Conservation (phyloP, 2,329 filamentous ascomycete species). For the Colletotrichum sojae region DNA sequence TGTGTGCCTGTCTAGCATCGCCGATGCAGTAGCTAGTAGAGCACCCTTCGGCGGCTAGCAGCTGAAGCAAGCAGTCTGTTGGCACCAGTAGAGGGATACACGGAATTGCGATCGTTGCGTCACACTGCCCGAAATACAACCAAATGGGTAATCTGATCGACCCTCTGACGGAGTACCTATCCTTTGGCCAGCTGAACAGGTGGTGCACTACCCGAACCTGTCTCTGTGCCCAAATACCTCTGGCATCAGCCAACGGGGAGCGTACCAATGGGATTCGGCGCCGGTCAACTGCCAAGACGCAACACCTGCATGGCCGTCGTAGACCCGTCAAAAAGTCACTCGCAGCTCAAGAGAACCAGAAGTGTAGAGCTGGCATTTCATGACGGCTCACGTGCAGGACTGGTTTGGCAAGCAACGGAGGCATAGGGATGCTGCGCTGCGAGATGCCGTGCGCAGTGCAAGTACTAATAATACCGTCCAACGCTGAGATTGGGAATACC, state of each 20-base stretch:
- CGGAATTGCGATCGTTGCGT: slow-evolving; percentile 12
- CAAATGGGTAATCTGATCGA: slow-evolving; percentile 7
- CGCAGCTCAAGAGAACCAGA: background rate
- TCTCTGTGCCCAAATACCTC: background rate
- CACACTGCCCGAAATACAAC: slow-evolving; percentile 14
- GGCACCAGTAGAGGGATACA: slow-evolving; percentile 25
- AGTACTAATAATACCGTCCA: no score
- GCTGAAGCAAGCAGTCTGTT: slow-evolving; percentile 10
- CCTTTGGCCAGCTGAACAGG: background rate
- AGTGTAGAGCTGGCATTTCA: no score
- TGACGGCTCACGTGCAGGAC: background rate
- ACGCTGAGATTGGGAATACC: no score
- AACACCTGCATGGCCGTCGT: background rate
- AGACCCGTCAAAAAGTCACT: background rate
- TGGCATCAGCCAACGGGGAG: slow-evolving; percentile 1
- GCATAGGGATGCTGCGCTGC: no score
- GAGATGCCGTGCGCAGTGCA: no score
- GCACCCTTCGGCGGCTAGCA: background rate
- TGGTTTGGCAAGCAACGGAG: no score
- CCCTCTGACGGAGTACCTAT: slow-evolving; percentile 7
- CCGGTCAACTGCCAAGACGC: slow-evolving; percentile 9
- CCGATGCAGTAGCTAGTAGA: slow-evolving; percentile 8
- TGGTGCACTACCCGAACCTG: slow-evolving; percentile 26
- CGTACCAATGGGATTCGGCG: slow-evolving; percentile 7
- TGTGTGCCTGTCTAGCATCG: background rate